Evolutionary conservation across 192 early-diverging fungal species (phyloP), one percentile per base, ranked within the genome.

Genomic region (Cetraspora pellucida): DNA sequence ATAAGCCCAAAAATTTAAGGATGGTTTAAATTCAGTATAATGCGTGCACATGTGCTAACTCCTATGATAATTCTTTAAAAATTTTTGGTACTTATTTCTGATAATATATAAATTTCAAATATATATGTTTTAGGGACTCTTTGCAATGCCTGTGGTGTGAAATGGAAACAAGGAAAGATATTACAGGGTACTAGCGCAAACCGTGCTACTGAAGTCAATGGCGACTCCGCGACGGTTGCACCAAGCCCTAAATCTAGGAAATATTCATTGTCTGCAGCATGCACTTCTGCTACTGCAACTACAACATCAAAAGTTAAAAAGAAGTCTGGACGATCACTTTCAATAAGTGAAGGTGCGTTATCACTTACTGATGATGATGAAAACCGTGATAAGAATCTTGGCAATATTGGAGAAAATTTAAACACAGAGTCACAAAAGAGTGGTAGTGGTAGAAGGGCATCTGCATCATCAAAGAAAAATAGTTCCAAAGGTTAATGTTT

Each of bases 131-230:
- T 66, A 30, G 73, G 77, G 6, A 94, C 92, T 1, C 82, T 94
- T 6, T 94, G 92, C 72, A 94, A 94, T 78, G 91, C 91, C 1
- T 94, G 92, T 72, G 92, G 92, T 11, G 92, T 94, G 13, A 93
- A 93, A 72, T 94, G 92, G 92, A 93, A 92, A 65, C 85, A 91
- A 64, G 93, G 93, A 61, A 94, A 93, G 72, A 91, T 93, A 31
- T 60, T 91, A 52, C 72, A 80, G 52, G 84, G 80, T 47, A n/a
- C 67, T 8, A 65, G 46, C 9, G 70, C 67, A 17, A 64, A 27
- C 11, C 31, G 21, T 21, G 21, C 25, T n/a, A 47, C n/a, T 28
- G 61, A 61, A 3, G 3, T 28, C 19, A 60, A 31, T 30, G 46
- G 17, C 9, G 19, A 44, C 17, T n/a, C 71, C 9, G 31, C 4